phyloP scores from a whole-genome alignment of 768 basidiomycete genomes.

The Hericium rajendrae region DNA sequence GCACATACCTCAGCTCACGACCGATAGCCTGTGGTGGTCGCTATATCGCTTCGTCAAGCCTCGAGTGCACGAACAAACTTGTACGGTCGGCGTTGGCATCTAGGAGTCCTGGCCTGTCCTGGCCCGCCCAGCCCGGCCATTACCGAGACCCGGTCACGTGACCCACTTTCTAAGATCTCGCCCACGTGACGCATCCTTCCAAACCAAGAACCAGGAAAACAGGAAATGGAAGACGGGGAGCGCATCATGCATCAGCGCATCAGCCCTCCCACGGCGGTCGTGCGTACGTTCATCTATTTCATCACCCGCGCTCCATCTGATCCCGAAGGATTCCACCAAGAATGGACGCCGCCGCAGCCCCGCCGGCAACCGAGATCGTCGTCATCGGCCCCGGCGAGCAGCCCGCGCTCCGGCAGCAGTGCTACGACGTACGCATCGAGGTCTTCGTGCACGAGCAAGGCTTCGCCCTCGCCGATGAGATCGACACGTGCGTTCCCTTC shows the following conservation, averaged over 20 bases:
- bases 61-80: neutral
- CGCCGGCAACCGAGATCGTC: slow-evolving; percentile 45
- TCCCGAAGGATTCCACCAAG: neutral
- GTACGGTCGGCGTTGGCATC: neutral
- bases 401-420: slow-evolving; percentile 49
- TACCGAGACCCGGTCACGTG: neutral
- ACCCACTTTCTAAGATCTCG: neutral
- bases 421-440: slow-evolving; percentile 48
- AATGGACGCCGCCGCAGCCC: neutral
- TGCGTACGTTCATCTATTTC: neutral
- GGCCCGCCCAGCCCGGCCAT: neutral
- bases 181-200: neutral
- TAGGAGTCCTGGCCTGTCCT: too few species aligned
- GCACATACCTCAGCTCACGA: neutral
- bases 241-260: too few species aligned
- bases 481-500: slow-evolving; percentile 50
- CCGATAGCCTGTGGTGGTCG: neutral
- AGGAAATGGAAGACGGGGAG: too few species aligned
- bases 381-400: slow-evolving; percentile 31
- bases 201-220: neutral
- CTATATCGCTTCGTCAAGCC: neutral
- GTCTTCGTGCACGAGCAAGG: slow-evolving; percentile 61
- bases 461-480: slow-evolving; percentile 66
- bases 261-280: neutral
- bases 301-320: neutral